Base-by-base conservation (phyloP, 306 rosid species). In the Mucuna pruriens region DNA sequence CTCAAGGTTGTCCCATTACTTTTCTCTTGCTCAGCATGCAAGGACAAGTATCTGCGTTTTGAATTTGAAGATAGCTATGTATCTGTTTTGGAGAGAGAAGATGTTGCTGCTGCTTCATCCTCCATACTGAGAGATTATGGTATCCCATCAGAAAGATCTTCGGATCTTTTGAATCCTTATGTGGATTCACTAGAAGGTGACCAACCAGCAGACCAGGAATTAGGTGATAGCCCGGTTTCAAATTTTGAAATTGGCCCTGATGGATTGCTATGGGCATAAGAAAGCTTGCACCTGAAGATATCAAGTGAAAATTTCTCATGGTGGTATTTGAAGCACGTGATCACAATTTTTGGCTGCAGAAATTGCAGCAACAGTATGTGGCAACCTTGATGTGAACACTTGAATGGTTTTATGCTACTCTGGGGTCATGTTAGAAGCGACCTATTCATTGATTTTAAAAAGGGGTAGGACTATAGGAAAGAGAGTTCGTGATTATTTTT, bases 51-150 rank as follows among this genome's bases (percentile, higher is more conserved):
- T 84, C 83, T 95, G 23, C 87, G 82, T 78, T 95, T 95, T 20
- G 99, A 95, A 86, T 95, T 93, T 46, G 97, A 95, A 86, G 98
- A 90, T 83, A 89, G 90, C 75, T 95, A 89, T 81, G 76, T 92
- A 45, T 92, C 91, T 71, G 92, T 95, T 70, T 84, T 95, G 80
- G 98, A 91, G 86, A 90, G 93, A 64, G 92, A 91, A 87, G 89
- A 88, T 11, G 86, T 96, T 19, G 23, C 46, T 8, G 84, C 93
- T 3, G 84, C 96, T 80, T 86, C 96, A 0, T 60, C 98, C 71
- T 85, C 90, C 85, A 84, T 93, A 83, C 97, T 93, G 34, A 86
- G 84, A 83, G 97, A 89, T 79, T 90, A 95, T 3, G 97, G 99
- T 17, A 95, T 95, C 84, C 97, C 95, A 25, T 85, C 89, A 1